phyloP scores from a whole-genome alignment of 176 grass and related monocot genomes.

The Cymbopogon citratus region DNA sequence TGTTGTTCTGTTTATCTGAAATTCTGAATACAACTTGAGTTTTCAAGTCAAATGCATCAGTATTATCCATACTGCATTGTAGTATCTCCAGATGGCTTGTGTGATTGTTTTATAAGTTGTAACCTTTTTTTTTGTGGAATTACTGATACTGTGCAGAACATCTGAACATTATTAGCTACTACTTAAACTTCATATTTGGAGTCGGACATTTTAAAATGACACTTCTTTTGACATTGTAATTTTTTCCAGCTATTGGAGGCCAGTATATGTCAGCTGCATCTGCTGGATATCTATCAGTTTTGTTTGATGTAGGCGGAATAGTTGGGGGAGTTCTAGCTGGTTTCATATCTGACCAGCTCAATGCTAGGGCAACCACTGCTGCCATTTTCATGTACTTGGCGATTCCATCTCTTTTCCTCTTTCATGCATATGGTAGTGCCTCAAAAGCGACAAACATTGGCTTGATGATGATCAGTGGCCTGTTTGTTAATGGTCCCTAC shows the following conservation, averaged over 20 bases:
- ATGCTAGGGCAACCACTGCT: constrained; percentile 62
- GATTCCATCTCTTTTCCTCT: constrained; percentile 59
- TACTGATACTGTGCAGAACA: no score
- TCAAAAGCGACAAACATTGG: constrained; percentile 42
- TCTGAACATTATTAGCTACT: no score
- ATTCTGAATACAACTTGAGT: neutral
- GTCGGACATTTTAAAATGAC: neutral
- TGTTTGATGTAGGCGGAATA: constrained; percentile 72
- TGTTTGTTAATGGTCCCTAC: constrained; percentile 76
- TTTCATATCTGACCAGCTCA: constrained; percentile 60
- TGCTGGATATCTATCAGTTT: constrained; percentile 57
- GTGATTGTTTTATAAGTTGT: neutral
- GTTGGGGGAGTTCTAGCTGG: constrained; percentile 62
- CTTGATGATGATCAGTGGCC: constrained; percentile 61
- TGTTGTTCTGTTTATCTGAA: neutral
- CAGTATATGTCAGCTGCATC: constrained; percentile 46
- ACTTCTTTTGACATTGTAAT: neutral
- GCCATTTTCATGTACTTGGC: constrained; percentile 55
- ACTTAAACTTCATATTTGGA: no score
- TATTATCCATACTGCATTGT: neutral
- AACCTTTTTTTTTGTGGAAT: no score
- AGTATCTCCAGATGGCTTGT: neutral
- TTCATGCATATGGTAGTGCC: constrained; percentile 43
- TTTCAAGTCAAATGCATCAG: neutral
- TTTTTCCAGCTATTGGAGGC: constrained; percentile 45